Evolutionary conservation across 2,329 filamentous ascomycete species (phyloP), one percentile per base, ranked within the genome.

Genomic region (Diplodia scrobiculata): DNA sequence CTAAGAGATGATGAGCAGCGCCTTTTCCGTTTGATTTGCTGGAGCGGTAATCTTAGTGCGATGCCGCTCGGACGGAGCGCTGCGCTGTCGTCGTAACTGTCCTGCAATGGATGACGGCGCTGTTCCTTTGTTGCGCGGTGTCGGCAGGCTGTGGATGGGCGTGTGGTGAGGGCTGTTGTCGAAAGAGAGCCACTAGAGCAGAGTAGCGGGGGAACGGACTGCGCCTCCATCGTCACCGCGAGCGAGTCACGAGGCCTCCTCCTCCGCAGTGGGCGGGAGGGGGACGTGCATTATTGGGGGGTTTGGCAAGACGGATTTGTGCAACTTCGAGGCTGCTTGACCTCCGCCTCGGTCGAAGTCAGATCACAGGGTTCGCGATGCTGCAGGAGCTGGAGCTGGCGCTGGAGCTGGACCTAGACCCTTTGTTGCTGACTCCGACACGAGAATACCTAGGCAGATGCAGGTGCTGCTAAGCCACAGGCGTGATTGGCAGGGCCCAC

Each of bases 181-280:
- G 48, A 51, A 29, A 51, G 27, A 51, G 25, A 7, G 17, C 45
- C 45, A 48, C 45, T n/a, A 19, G 45, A 7, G 45, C 1, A 10
- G 17, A 7, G 17, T 45, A 45, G 17, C 41, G 25, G 10, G 48
- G 54, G 54, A 25, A 45, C 25, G 36, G 34, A 36, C 34, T 27
- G 54, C 54, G 54, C 54, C 54, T 36, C 54, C 21, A 45, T 45
- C 54, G 54, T 58, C 54, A 58, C 54, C 54, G 54, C 21, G 3
- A 34, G 54, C 54, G 36, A 36, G 54, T 58, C 54, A 58, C 54
- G 36, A 45, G 54, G 36, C 41, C 19, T 21, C 52, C 13, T 29
- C 21, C 41, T 10, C 21, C 6, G 25, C 34, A 9, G 1, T 3
- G 10, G 41, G 19, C 41, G 41, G 41, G 41, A 10, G 17, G 6